Base-by-base conservation (phyloP, 768 basidiomycete genomes). In the Dacryopinax primogenitus region DNA sequence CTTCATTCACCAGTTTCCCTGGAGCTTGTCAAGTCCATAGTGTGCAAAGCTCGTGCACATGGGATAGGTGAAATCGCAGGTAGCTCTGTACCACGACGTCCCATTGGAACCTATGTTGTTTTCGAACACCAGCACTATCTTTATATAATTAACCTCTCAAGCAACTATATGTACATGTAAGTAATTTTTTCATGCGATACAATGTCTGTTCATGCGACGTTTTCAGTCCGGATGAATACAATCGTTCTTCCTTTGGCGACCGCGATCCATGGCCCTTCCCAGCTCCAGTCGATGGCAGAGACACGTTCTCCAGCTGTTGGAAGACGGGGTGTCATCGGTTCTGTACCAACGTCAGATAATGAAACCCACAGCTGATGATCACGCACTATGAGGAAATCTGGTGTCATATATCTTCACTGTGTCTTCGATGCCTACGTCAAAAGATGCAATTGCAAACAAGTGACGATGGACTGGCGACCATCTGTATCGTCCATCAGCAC, bases 341-440 rank as follows among this genome's bases (percentile, higher is more conserved):
- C 88, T 90, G 44, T 7, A 12, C 9, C 30, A 65, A 66, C 9
- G 37, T 15, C 18, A 37, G n/a, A 62, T 33, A n/a, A 51, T 65
- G 11, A 41, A 47, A 26, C 26, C 58, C 23, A 39, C 33, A 26
- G 9, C n/a, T 21, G 12, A 16, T 26, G 35, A 41, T n/a, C n/a
- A 35, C 41, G 34, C 32, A 1, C 13, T 16, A 16, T 23, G 33
- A 66, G 33, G 34, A 16, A 67, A 36, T 13, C 37, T 11, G n/a
- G n/a, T n/a, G n/a, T 39, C 37, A 11, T n/a, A 39, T 11, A 39
- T 39, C 37, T 39, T 39, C 37, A 39, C 37, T 11, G 37, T n/a
- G n/a, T 39, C 37, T 39, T 11, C n/a, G 12, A n/a, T 39, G 11
- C 37, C 37, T 11, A 39, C 37, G n/a, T 39, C 37, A n/a, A 39